Evolutionary conservation across 2,329 filamentous ascomycete genomes (phyloP).

Genomic region (Penicillium polonicum): DNA sequence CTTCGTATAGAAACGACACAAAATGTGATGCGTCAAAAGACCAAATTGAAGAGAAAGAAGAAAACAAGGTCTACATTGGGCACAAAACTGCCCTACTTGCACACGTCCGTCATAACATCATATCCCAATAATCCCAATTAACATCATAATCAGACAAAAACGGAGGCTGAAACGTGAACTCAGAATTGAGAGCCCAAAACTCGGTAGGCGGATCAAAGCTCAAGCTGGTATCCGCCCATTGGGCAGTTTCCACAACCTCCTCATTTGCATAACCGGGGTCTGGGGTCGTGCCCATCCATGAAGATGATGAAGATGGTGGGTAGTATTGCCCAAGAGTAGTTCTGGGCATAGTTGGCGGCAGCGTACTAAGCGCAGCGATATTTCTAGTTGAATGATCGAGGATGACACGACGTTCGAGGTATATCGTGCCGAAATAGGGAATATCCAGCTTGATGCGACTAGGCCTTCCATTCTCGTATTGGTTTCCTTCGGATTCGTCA

Average conservation of each 20-base stretch:
- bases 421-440: slow-evolving; percentile 14
- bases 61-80: not conserved
- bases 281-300: not conserved
- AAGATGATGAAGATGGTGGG: not conserved
- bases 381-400: not conserved
- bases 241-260: not conserved
- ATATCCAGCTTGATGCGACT: slow-evolving; percentile 13
- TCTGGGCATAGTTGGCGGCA: not conserved
- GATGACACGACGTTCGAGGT: slow-evolving; percentile 2
- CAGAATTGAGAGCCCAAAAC: slow-evolving; percentile 10
- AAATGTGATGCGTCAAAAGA: not conserved
- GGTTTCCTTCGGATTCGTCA: not conserved
- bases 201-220: not conserved
- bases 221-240: not conserved
- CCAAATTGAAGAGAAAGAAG: not conserved
- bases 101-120: not conserved
- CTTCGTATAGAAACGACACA: not conserved
- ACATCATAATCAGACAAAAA: slow-evolving; percentile 11
- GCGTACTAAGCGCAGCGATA: not conserved
- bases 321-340: not conserved
- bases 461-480: not conserved
- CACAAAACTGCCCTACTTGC: not conserved
- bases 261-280: not conserved
- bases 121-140: slow-evolving; percentile 6
- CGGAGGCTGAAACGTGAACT: slow-evolving; percentile 6